Evolutionary conservation across 306 rosid species (phyloP).

Genomic region (Fagus sylvatica): DNA sequence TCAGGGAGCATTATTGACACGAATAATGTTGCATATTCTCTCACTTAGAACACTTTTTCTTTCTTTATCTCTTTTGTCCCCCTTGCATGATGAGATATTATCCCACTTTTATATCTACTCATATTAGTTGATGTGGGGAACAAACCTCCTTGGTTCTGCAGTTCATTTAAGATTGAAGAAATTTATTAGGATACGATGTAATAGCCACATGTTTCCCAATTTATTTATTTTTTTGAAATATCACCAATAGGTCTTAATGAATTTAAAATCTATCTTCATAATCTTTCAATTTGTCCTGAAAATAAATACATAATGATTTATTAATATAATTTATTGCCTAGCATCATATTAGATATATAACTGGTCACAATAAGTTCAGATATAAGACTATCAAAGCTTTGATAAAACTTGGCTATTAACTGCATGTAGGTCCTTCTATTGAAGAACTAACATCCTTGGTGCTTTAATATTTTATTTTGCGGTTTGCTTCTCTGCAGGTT

Average conservation of each 20-base stretch:
- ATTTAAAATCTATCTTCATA: not conserved
- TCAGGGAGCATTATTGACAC: slow-evolving; percentile 11
- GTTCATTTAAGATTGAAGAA: not conserved
- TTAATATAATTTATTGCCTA: not conserved
- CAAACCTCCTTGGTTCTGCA: not conserved
- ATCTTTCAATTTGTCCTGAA: slow-evolving; percentile 15
- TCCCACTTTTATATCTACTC: slow-evolving; percentile 6
- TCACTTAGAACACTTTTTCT: slow-evolving; percentile 6
- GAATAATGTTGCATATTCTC: not conserved
- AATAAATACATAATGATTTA: not conserved
- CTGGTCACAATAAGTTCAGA: not conserved
- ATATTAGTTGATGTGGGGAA: not conserved
- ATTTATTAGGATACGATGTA: slow-evolving; percentile 1
- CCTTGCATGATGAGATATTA: not conserved
- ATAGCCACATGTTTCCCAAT: not conserved
- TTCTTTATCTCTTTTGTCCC: not conserved
- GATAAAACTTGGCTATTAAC: slow-evolving; percentile 5
- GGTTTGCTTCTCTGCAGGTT: slow-evolving; percentile 56
- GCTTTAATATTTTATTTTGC: slow-evolving; percentile 8
- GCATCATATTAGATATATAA: not conserved
- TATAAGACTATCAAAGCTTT: slow-evolving; percentile 12
- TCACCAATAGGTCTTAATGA: slow-evolving; percentile 14
- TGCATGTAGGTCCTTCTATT: slow-evolving; percentile 17
- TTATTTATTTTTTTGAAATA: too few relatives aligned
- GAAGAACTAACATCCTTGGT: slow-evolving; percentile 1